These are phyloP conservation scores for Ustilago shanxiensis DNA, from an alignment of 1,284 basidiomycete species.

Conservation along the genomic window DNA sequence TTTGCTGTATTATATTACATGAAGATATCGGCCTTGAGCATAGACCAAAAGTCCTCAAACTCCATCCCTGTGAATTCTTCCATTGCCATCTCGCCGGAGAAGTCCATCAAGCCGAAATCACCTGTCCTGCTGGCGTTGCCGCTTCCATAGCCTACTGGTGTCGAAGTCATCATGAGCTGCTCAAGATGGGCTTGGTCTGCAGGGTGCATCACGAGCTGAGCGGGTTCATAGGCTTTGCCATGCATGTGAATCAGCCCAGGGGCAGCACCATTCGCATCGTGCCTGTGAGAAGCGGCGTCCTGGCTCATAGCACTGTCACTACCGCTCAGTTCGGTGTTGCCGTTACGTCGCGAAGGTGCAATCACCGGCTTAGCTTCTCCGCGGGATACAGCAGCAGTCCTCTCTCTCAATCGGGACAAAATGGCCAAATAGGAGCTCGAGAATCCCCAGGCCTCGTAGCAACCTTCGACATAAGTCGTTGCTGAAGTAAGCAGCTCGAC, in stretches of 20 bases:
- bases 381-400: constrained; percentile 6
- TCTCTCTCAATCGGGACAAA: constrained; percentile 11
- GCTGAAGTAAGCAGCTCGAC: constrained; percentile 18
- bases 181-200: background rate
- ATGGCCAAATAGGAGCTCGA: constrained; percentile 8
- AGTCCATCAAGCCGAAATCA: background rate
- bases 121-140: background rate
- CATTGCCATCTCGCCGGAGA: background rate
- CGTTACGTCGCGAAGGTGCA: background rate
- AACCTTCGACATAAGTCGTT: constrained; percentile 11
- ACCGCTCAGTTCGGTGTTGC: background rate
- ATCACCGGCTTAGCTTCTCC: constrained; percentile 5
- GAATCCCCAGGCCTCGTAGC: constrained; percentile 17
- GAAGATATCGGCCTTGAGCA: constrained; percentile 24
- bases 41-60: constrained; percentile 22
- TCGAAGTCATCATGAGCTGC: too few relatives aligned
- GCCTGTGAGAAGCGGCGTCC: too few relatives aligned
- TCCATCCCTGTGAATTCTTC: constrained; percentile 17
- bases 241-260: too few relatives aligned
- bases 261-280: too few relatives aligned
- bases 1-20: too few relatives aligned
- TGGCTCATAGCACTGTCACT: too few relatives aligned
- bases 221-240: too few relatives aligned
- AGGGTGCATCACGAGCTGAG: background rate
- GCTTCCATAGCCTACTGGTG: background rate